phyloP scores from a whole-genome alignment of 768 basidiomycete genomes.

The Trametes cubensis region DNA sequence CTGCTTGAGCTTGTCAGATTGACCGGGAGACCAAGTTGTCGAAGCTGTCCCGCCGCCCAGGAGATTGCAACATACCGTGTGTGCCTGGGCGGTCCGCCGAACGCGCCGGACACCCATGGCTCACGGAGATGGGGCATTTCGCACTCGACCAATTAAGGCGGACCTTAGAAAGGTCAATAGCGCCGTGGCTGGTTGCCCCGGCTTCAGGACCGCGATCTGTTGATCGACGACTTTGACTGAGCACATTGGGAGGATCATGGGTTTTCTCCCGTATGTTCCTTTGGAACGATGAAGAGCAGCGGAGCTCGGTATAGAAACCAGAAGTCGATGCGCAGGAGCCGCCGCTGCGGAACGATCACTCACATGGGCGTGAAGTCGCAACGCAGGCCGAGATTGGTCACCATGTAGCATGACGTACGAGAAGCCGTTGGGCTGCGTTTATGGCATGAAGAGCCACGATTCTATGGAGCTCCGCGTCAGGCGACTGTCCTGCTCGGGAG shows the following conservation, averaged over 20 bases:
- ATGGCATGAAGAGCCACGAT: background rate
- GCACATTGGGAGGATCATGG: slow-evolving; percentile 8
- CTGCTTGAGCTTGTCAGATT: slow-evolving; percentile 14
- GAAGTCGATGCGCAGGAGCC: slow-evolving; percentile 13
- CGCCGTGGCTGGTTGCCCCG: slow-evolving; percentile 1
- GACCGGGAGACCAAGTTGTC: slow-evolving; percentile 4
- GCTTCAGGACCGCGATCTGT: background rate
- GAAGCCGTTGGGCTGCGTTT: slow-evolving; percentile 8
- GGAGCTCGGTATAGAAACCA: slow-evolving; percentile 12
- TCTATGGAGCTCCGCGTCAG: slow-evolving; percentile 9
- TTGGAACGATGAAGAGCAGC: slow-evolving; percentile 3
- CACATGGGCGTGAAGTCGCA: slow-evolving; percentile 8
- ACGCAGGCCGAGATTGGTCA: slow-evolving; percentile 3
- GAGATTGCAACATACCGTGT: slow-evolving; percentile 5
- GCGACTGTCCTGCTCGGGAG: background rate
- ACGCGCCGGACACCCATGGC: background rate
- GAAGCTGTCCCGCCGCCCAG: slow-evolving; percentile 8
- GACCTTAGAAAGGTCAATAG: background rate
- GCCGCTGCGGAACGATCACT: slow-evolving; percentile 12
- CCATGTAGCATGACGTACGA: slow-evolving; percentile 12
- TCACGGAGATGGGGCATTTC: slow-evolving; percentile 8
- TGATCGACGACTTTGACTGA: slow-evolving; percentile 1
- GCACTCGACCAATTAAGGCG: background rate
- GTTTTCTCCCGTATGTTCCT: background rate
- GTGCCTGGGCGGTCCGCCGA: slow-evolving; percentile 17